A percentile compares a stretch with the other conserved stretches of the same genome.
Evolutionary conservation across 2,329 filamentous ascomycete species (phyloP).

Genomic region (Ophiosphaerella herpotricha): DNA sequence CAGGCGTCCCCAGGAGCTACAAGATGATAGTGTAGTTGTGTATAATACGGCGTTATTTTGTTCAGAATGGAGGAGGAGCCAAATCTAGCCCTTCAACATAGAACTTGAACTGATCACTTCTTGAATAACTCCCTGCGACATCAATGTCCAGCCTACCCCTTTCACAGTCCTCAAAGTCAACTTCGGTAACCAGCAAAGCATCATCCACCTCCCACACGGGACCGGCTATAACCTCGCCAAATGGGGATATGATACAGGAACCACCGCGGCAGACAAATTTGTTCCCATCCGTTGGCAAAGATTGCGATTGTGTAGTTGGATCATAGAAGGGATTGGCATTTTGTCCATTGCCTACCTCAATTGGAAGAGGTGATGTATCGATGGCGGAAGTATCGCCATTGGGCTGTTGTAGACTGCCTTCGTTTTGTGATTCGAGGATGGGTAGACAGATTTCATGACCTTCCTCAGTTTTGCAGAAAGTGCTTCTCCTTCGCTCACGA

Average conservation of each 20-base stretch:
- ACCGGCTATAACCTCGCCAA: slow-evolving; percentile 77
- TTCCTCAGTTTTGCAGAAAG: slow-evolving; percentile 47
- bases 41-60: too few relatives aligned
- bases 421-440: slow-evolving; percentile 17
- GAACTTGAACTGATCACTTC: slow-evolving; percentile 68
- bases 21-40: too few relatives aligned
- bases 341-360: slow-evolving; percentile 16
- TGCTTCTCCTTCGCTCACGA: slow-evolving; percentile 44
- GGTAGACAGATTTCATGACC: slow-evolving; percentile 55
- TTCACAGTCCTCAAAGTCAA: slow-evolving; percentile 87
- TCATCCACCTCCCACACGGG: slow-evolving; percentile 81
- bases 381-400: slow-evolving; percentile 30
- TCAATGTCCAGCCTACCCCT: slow-evolving; percentile 82
- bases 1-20: too few relatives aligned
- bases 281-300: slow-evolving; percentile 31
- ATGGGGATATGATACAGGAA: slow-evolving; percentile 78
- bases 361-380: slow-evolving; percentile 15
- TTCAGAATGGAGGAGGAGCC: slow-evolving; percentile 58
- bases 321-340: slow-evolving; percentile 17
- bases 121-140: slow-evolving; percentile 82
- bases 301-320: slow-evolving; percentile 1
- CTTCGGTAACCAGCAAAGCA: slow-evolving; percentile 69
- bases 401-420: slow-evolving; percentile 4
- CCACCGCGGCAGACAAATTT: slow-evolving; percentile 74
- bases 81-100: slow-evolving; percentile 65